Evolutionary conservation across 257 asterid species (phyloP).

Genomic region (Nicotiana paniculata): DNA sequence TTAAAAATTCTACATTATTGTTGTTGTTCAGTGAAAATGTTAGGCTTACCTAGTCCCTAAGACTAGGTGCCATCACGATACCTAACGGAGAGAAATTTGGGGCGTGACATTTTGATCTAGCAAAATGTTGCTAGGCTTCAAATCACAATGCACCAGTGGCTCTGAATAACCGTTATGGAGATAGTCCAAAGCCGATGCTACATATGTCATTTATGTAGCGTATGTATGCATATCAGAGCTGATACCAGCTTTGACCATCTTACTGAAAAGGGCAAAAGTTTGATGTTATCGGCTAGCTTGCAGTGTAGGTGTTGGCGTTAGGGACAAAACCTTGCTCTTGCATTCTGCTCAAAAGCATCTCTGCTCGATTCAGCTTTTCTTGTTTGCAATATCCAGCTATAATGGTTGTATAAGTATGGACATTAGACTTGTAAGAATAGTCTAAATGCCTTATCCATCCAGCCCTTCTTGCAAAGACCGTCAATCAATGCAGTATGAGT

Average conservation of each 20-base stretch:
- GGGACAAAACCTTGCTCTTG: slow-evolving; percentile 78
- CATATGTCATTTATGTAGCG: slow-evolving; percentile 28
- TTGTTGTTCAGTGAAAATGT: too few species aligned
- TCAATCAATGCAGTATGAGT: slow-evolving; percentile 75
- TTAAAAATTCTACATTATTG: too few species aligned
- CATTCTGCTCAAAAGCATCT: slow-evolving; percentile 83
- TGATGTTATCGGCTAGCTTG: slow-evolving; percentile 43
- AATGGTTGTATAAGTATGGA: slow-evolving; percentile 87
- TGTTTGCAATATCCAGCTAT: slow-evolving; percentile 90
- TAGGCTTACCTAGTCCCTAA: too few species aligned
- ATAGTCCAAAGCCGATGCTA: too few species aligned
- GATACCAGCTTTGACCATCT: slow-evolving; percentile 64
- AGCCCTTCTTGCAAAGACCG: slow-evolving; percentile 92
- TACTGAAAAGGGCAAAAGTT: slow-evolving; percentile 51
- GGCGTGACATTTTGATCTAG: too few species aligned
- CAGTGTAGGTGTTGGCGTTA: slow-evolving; percentile 65
- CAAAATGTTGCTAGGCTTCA: too few species aligned
- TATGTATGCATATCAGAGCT: slow-evolving; percentile 63
- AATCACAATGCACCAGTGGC: too few species aligned
- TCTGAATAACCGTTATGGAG: too few species aligned
- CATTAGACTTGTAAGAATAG: slow-evolving; percentile 94
- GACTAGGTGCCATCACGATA: too few species aligned
- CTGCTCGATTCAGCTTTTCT: slow-evolving; percentile 71
- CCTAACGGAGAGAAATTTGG: too few species aligned
- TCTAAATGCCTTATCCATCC: slow-evolving; percentile 93